phyloP scores from a whole-genome alignment of 169 alveolate species.

The Eimeria maxima region DNA sequence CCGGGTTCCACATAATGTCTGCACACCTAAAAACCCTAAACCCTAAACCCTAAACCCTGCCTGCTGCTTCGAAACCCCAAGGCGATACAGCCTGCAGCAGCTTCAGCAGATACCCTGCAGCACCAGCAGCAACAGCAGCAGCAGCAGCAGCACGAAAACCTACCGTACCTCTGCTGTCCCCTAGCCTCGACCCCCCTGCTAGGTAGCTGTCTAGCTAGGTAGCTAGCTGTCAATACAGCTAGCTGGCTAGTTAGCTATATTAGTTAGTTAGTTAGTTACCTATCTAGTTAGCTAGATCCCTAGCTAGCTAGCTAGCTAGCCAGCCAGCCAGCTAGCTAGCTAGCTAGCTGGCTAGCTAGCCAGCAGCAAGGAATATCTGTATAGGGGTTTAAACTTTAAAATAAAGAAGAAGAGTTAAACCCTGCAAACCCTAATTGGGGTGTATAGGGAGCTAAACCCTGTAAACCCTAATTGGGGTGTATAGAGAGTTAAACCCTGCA shows the following conservation, averaged over 20 bases:
- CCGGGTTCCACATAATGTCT: not conserved
- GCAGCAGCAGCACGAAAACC: no score
- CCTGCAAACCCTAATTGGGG: no score
- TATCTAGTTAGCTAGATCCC: not conserved
- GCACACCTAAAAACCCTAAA: conserved; percentile 23
- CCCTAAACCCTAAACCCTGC: not conserved
- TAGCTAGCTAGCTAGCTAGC: not conserved
- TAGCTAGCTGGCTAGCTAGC: not conserved
- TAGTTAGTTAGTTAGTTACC: not conserved
- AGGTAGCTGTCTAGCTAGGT: not conserved
- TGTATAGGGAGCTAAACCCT: no score
- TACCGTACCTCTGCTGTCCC: not conserved
- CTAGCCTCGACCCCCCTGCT: not conserved
- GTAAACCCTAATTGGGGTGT: not conserved
- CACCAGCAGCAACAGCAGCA: not conserved
- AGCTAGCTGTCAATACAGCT: not conserved
- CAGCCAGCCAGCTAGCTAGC: not conserved
- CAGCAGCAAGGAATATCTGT: no score
- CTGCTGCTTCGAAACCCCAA: not conserved
- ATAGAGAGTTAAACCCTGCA: no score
- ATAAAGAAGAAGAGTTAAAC: no score
- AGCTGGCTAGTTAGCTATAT: not conserved
- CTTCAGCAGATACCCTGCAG: not conserved
- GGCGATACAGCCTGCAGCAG: not conserved
- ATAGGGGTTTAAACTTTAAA: no score